Base-by-base conservation (phyloP, 352 stramenopile genomes). In the Thalassiosira oceanica region DNA sequence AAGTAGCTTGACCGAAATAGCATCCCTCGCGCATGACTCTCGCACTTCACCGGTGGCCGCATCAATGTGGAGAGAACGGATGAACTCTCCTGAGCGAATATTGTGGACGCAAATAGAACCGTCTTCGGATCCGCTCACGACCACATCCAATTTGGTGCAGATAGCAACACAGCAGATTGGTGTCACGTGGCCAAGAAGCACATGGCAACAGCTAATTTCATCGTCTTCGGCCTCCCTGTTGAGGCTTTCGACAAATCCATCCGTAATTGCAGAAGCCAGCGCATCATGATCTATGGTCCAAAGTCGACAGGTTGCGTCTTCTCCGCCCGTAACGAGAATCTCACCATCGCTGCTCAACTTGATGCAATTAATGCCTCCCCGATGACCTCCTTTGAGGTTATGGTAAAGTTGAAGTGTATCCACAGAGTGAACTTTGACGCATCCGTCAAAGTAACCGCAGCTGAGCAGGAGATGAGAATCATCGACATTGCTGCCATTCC, bases 41-140 rank as follows among this genome's bases (percentile, higher is more conserved):
- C 55, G 43, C 2, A 81, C 66, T 44, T 62, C 16, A 37, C 65
- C 64, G 10, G 53, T 60, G 26, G 37, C n/a, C 13, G 68, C 56
- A 58, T 85, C 67, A 20, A 83, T 44, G 42, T 83, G 73, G 33
- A 92, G 74, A 8, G 81, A 88, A 11, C 83, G 74, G 37, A 89
- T 68, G 54, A 86, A 93, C 50, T 84, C 76, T 26, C 89, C 87
- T 11, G 68, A 79, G 10, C 84, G 49, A 11, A 93, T 61, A 29
- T 80, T 88, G 61, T 94, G 87, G 20, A 95, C 50, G 51, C 88
- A 92, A 56, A 94, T 83, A 23, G 54, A 82, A n/a, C 87, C 89
- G 63, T 79, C 78, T 43, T 75, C 33, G 2, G 69, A 83, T 36
- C 81, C 87, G 71, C 69, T 89, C 2, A 94, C 64, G 39, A 87